Conservation (phyloP, 495 filamentous ascomycete genomes). For the Polyplosphaeria fusca region DNA sequence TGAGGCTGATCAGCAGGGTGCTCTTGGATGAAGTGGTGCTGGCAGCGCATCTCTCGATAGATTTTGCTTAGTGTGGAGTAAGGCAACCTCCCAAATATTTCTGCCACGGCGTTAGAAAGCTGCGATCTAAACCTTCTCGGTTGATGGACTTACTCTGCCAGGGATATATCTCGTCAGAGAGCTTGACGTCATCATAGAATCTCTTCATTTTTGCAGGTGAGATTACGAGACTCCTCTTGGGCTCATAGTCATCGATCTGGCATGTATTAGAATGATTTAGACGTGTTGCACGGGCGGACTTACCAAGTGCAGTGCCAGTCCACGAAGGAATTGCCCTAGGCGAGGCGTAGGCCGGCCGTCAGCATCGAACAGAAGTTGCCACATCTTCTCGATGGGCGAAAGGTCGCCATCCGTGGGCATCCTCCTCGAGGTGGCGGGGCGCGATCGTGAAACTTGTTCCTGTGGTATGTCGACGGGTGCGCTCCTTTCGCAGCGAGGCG, state of each 20-base stretch:
- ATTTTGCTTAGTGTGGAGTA: slow-evolving; percentile 59
- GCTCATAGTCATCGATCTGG: slow-evolving; percentile 75
- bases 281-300: slow-evolving; percentile 1
- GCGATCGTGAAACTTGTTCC: slow-evolving; percentile 30
- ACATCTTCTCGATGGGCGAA: slow-evolving; percentile 65
- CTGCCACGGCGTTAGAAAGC: slow-evolving; percentile 27
- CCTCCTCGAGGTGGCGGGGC: slow-evolving; percentile 48
- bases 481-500: slow-evolving; percentile 44
- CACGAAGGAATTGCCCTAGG: slow-evolving; percentile 68
- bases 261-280: slow-evolving; percentile 1
- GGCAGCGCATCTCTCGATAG: slow-evolving; percentile 70
- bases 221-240: slow-evolving; percentile 72
- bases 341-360: slow-evolving; percentile 63
- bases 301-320: slow-evolving; percentile 77
- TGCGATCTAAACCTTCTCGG: slow-evolving; percentile 12
- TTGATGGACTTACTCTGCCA: slow-evolving; percentile 60
- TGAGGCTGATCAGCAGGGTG: slow-evolving; percentile 52
- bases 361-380: slow-evolving; percentile 73
- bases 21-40: slow-evolving; percentile 76
- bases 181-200: slow-evolving; percentile 66
- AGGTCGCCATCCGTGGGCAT: slow-evolving; percentile 51
- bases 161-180: slow-evolving; percentile 63
- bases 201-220: slow-evolving; percentile 74
- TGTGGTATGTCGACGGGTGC: slow-evolving; percentile 14
- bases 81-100: slow-evolving; percentile 48